Base-by-base conservation (phyloP, 805 yeast species). In the Lachancea quebecensis region DNA sequence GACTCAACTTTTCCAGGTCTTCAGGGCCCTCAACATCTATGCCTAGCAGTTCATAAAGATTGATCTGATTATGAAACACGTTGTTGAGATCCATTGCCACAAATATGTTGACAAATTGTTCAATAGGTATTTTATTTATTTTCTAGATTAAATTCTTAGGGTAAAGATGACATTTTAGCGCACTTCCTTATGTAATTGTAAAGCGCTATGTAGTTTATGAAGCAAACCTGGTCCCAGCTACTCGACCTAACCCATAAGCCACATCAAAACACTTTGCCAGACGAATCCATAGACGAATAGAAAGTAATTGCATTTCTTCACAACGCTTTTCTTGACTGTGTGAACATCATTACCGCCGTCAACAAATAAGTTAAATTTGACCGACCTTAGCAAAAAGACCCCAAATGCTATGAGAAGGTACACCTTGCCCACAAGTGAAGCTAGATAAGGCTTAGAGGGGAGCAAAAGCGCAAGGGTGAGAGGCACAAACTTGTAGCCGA, bases 401-500 rank as follows among this genome's bases (percentile, higher is more conserved):
- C 80, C 89, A 48, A 79, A 75, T 10, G 88, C 78, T 14, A 73
- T 65, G 38, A 77, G 67, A 11, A 79, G 62, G 57, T 77, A 75
- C 7, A 73, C 36, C 48, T 75, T 77, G 35, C 78, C 70, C 5
- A 73, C 55, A 70, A 77, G 57, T 11, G 71, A 55, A 21, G 72
- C 42, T 47, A 47, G 64, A 25, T 68, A 66, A 35, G 71, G 68
- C 39, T 73, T 58, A 50, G 71, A 72, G 50, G 78, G 81, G 53
- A 77, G 60, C 35, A 81, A 60, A 54, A 82, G 66, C 42, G 78
- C 69, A n/a, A 75, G 61, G 14, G 82, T 74, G 50, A 84, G 72
- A 8, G 95, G 87, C 34, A 95, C 88, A 60, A 88, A 95, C 64
- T 93, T 93, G 73, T 93, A 95, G 32, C 98, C 97, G 41, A 90